Base-by-base conservation (phyloP, 148 eudicot genomes). In the Fagopyrum tataricum region DNA sequence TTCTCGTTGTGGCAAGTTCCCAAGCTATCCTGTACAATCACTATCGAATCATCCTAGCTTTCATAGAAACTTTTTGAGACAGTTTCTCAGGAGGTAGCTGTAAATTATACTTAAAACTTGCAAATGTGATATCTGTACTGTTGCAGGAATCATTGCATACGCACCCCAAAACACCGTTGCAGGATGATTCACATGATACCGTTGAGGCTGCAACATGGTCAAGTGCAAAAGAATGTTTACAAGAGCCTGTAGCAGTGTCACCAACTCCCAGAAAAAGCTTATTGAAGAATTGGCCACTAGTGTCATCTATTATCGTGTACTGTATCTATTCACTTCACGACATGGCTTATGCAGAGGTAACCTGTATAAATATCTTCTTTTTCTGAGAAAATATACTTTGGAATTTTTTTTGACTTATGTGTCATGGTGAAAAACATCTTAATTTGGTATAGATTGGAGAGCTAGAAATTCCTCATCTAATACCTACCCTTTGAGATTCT, bases 251-350 rank as follows among this genome's bases (percentile, higher is more conserved):
- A 59, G 82, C 24, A 64, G 75, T 23, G 52, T 43, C 76, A 66
- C 7, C 74, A 4, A 20, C 58, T 75, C 58, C 89, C 71, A 79
- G 66, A 67, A 58, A 39, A 74, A 95, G 89, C 85, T 78, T 95
- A 18, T 55, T 74, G 62, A 90, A 69, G 78, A 95, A 95, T 74
- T 90, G 97, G 97, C 92, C 97, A 42, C 77, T 95, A 56, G 91
- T 95, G 88, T 90, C 98, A 61, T 85, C 97, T 26, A 84, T 94
- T 72, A 42, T 85, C 31, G 93, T 91, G 59, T 95, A 90, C 55
- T 88, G 98, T 52, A 71, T 91, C 62, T 95, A 90, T 78, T 90
- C 97, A 14, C 90, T 91, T 69, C 97, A 94, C 78, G 98, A 94
- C 74, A 90, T 94, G 88, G 98, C 97, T 70, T 90, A 88, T 74